Percentiles rank a stretch among this genome's conserved stretches.
These are phyloP conservation scores for Neonectria ditissima DNA, from an alignment of 2,329 filamentous ascomycete species.

Conservation along the genomic window DNA sequence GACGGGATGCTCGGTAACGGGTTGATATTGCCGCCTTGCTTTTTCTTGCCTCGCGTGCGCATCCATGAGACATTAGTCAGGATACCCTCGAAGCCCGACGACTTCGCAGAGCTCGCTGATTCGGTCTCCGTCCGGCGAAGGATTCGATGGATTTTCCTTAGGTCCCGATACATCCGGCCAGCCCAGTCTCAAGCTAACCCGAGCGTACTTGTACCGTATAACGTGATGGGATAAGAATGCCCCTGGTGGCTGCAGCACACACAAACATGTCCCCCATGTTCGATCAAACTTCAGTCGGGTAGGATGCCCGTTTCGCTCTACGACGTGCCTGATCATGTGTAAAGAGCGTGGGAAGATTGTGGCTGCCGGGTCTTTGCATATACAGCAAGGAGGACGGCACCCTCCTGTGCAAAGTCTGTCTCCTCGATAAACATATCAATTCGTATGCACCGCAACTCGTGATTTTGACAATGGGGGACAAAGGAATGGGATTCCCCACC, in stretches of 20 bases:
- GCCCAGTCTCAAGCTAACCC: background rate
- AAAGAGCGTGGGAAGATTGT: background rate
- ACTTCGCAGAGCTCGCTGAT: background rate
- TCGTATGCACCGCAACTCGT: background rate
- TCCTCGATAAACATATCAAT: background rate
- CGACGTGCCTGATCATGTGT: background rate
- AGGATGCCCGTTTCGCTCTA: background rate
- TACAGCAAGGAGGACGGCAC: background rate
- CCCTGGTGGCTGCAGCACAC: background rate
- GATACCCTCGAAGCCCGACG: background rate
- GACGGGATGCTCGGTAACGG: background rate
- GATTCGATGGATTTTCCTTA: background rate
- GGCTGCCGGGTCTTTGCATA: background rate
- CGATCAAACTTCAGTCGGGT: background rate
- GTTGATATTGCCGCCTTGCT: background rate
- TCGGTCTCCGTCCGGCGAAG: background rate
- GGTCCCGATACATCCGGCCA: background rate
- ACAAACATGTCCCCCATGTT: background rate
- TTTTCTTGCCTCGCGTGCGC: background rate
- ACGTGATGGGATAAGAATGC: background rate
- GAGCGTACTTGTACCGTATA: background rate
- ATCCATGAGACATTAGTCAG: background rate
- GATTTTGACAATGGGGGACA: slow-evolving; percentile 24
- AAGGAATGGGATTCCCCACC: slow-evolving; percentile 43
- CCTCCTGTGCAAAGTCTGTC: background rate